These are phyloP conservation scores for Phylloporus rhodoxanthus DNA, from an alignment of 768 basidiomycete species.

Conservation along the genomic window DNA sequence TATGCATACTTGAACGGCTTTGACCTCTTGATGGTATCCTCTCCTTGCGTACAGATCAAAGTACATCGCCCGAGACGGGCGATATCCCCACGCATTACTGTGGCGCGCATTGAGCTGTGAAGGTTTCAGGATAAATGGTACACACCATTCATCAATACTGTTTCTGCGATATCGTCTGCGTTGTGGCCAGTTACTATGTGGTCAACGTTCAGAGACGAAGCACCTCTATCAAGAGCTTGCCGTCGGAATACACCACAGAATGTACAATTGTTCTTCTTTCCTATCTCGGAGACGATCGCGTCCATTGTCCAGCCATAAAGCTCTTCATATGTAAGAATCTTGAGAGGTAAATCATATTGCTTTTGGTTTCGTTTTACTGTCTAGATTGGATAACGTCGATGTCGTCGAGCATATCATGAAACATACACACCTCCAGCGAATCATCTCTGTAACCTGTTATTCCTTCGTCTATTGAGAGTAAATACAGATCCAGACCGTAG, in stretches of 20 bases:
- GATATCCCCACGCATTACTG: conserved; percentile 98
- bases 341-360: conserved; percentile 92
- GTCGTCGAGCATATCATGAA: conserved; percentile 2
- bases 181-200: conserved; percentile 99
- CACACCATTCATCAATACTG: conserved; percentile 97
- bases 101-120: background rate
- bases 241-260: conserved; percentile 98
- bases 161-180: conserved; percentile 98
- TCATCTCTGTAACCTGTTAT: conserved; percentile 98
- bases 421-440: conserved; percentile 73
- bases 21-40: conserved; percentile 92
- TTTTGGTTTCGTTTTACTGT: conserved; percentile 96
- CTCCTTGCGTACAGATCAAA: conserved; percentile 89
- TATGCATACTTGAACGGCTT: conserved; percentile 99
- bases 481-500: conserved; percentile 85
- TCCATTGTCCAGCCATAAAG: conserved; percentile 99
- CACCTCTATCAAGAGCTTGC: conserved; percentile 94
- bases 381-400: conserved; percentile 36
- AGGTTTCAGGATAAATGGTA: conserved; percentile 6
- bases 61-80: conserved; percentile 92
- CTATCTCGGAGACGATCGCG: conserved; percentile 87
- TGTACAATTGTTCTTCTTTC: conserved; percentile 97
- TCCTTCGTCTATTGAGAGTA: conserved; percentile 97
- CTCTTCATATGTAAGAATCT: conserved; percentile 93
- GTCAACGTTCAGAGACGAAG: conserved; percentile 80